Evolutionary conservation across 257 asterid genomes (phyloP), one percentile per base, ranked within the genome.

Genomic region (Hygrophila difformis): DNA sequence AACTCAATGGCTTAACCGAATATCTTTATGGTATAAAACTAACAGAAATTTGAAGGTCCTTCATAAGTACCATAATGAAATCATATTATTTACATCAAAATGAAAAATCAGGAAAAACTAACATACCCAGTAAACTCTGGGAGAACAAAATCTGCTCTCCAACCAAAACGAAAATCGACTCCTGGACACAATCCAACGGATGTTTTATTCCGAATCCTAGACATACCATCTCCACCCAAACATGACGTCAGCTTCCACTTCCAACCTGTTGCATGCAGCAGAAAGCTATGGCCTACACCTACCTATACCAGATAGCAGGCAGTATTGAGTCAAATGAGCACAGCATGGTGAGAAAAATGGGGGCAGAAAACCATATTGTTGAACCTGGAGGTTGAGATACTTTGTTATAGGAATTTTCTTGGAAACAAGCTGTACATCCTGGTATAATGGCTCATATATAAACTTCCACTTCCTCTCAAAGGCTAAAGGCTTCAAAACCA

Each of bases 281-380:
- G 75, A 74, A 89, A 89, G 77, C 87, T 85, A 71, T 89, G 98
- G 59, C 96, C 96, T 41, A 89, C 64, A 57, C 98, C 98, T 47
- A 89, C 89, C 98, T 89, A n/a, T n/a, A n/a, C n/a, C n/a, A n/a
- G n/a, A n/a, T n/a, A n/a, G n/a, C n/a, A n/a, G n/a, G 78, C 59
- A 57, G 26, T 42, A 56, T n/a, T n/a, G n/a, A n/a, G n/a, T n/a
- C n/a, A n/a, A n/a, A n/a, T n/a, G n/a, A n/a, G n/a, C n/a, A n/a
- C n/a, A 24, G 35, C 31, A 26, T n/a, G 44, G 22, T 41, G 21
- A 59, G 48, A 8, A 23, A 47, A 15, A 39, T 35, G 40, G 21
- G 29, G 26, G 26, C 44, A 29, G 49, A 53, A 50, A 49, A 46
- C 37, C 12, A 41, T 29, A 34, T 29, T 37, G 52, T 44, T 55